Base-by-base conservation (phyloP, 768 basidiomycete species). In the Mycena haematopus region DNA sequence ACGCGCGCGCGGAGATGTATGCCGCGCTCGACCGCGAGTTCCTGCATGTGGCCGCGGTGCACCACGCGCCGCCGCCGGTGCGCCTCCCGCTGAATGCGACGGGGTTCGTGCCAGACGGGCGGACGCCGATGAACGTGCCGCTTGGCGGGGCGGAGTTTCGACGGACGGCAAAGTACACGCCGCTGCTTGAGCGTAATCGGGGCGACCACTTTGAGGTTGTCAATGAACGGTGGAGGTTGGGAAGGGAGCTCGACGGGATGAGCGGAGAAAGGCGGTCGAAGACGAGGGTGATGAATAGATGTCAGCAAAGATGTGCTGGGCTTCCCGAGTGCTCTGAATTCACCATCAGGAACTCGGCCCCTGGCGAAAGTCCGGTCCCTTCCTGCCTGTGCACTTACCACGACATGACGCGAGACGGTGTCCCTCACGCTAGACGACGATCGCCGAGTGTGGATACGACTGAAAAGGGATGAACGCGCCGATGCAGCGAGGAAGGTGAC, bases 181-280 rank as follows among this genome's bases (percentile, higher is more conserved):
- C 25, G 8, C 66, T 99, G 33, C 69, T 95, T 53, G 66, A 79
- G 58, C 80, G 95, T 62, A 84, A 86, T 56, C 80, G 93, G 56
- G 75, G 90, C 29, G 91, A 92, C 60, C 80, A 81, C 8, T 86
- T 90, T 0, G 90, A 92, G 35, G 84, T 85, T 15, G 82, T 84
- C 24, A 96, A 98, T 71, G 86, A 87, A 69, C 82, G 90, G 56
- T 98, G 92, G 91, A 80, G 88, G 69, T 80, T 19, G 90, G 90
- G 13, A 87, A 87, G 70, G 89, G 86, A 1, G 76, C 78, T 31
- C 33, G 55, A 51, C 61, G 61, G 25, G 61, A 62, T 17, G 61
- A 62, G 35, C 61, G 56, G 22, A 56, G 51, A 50, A 56, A 36
- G 21, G 51, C 51, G 31, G 55, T 25, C 1, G 58, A 60, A 19